Evolutionary conservation across 129 eudicot genomes (phyloP), one percentile per base, ranked within the genome.

Genomic region (Pulicaria dysenterica): DNA sequence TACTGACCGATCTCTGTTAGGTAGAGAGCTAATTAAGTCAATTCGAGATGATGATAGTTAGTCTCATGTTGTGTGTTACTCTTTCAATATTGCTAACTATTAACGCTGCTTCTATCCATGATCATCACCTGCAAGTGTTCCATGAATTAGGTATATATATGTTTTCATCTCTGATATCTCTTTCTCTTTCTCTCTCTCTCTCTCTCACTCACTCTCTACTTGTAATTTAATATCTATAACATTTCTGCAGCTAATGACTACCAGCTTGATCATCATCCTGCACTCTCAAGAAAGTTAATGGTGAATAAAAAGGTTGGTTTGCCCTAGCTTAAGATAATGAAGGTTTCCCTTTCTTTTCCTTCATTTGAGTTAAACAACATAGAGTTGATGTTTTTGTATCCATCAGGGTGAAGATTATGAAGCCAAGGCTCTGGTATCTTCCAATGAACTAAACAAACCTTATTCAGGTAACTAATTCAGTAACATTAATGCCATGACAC

Each of bases 221-320:
- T 24, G 12, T 65, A 53, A 54, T 36, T 66, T n/a, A 12, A 38
- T 57, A 67, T 46, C 2, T 44, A 12, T 19, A 7, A 6, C n/a
- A n/a, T 45, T 37, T 47, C 7, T 76, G 61, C 45, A 76, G 80
- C 37, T 48, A 69, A 49, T 41, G 71, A 43, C 49, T 7, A 43
- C 64, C 71, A 49, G 54, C 70, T 39, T 69, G 50, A 60, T 69
- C 70, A 60, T 69, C 70, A 77, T 48, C 76, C 12, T 40, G 59
- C 64, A 77, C 11, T 48, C 8, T 64, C 81, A 69, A 77, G 81
- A 60, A 77, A 77, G 81, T 69, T 77, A 46, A 59, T 69, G 48
- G 50, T 61, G 15, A 13, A 50, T 60, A 48, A 19, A 16, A 58
- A 68, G 63, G 75, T 77, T 14, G 57, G 47, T 75, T 54, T 9